Evolutionary conservation across 2,329 filamentous ascomycete species (phyloP).

Genomic region (Grosmannia serpens): DNA sequence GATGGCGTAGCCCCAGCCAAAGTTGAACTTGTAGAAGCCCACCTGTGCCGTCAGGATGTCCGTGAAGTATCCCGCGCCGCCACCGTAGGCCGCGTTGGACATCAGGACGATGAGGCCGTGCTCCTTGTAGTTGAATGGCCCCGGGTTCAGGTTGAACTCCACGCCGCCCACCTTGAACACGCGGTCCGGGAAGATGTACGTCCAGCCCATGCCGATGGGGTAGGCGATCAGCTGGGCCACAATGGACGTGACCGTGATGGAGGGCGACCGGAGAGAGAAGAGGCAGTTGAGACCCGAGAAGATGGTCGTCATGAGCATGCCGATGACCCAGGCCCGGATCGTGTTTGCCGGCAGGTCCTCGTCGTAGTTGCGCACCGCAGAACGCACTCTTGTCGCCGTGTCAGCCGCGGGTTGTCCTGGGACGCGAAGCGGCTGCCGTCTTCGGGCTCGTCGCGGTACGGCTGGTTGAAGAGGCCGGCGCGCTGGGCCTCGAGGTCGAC

Average conservation of each 20-base stretch:
- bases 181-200: slow-evolving; percentile 37
- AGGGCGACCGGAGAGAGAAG: slow-evolving; percentile 40
- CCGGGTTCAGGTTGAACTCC: slow-evolving; percentile 40
- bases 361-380: slow-evolving; percentile 46
- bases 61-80: slow-evolving; percentile 34
- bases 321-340: slow-evolving; percentile 42
- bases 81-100: slow-evolving; percentile 40
- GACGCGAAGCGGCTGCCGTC: slow-evolving; percentile 20
- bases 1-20: slow-evolving; percentile 32
- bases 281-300: slow-evolving; percentile 28
- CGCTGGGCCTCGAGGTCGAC: slow-evolving; percentile 30
- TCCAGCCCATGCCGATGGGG: slow-evolving; percentile 39
- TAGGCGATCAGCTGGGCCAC: slow-evolving; percentile 47
- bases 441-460: slow-evolving; percentile 59
- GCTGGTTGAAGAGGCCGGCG: slow-evolving; percentile 31
- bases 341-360: slow-evolving; percentile 37
- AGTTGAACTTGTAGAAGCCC: slow-evolving; percentile 28
- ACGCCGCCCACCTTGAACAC: slow-evolving; percentile 36
- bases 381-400: slow-evolving; percentile 26
- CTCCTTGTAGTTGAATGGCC: slow-evolving; percentile 48
- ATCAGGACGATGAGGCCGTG: slow-evolving; percentile 48
- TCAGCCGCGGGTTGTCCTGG: background rate
- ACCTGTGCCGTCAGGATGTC: slow-evolving; percentile 28
- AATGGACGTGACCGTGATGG: slow-evolving; percentile 41
- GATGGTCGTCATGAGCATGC: slow-evolving; percentile 34